Percentiles rank a stretch among this genome's conserved stretches.
Evolutionary conservation across 257 asterid genomes (phyloP).

Genomic region (Nyctanthes arbortristis): DNA sequence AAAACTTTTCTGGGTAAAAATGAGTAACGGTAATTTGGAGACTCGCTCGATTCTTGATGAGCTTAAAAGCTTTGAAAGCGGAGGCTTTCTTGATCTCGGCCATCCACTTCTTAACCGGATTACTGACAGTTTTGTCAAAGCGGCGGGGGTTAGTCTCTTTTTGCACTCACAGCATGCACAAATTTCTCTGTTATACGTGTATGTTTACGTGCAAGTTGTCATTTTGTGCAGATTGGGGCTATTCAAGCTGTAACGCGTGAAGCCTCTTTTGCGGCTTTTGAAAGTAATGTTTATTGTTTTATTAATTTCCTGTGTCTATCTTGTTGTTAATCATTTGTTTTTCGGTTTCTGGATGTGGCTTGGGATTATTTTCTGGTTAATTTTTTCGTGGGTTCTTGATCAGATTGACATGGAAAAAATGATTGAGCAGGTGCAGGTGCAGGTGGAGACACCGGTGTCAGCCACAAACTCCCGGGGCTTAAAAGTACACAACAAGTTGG

Average conservation of each 20-base stretch:
- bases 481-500: slow-evolving; percentile 48
- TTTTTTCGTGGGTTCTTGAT: too few relatives aligned
- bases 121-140: slow-evolving; percentile 77
- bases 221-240: slow-evolving; percentile 74
- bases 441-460: slow-evolving; percentile 39
- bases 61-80: slow-evolving; percentile 52
- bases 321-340: background rate
- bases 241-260: slow-evolving; percentile 86
- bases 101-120: slow-evolving; percentile 88
- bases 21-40: slow-evolving; percentile 62
- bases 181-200: background rate
- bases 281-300: slow-evolving; percentile 48
- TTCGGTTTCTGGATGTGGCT: background rate
- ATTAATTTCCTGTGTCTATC: background rate
- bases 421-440: slow-evolving; percentile 58
- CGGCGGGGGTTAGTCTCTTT: slow-evolving; percentile 63
- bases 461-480: too few relatives aligned
- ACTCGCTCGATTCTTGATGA: slow-evolving; percentile 70
- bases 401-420: too few relatives aligned
- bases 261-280: slow-evolving; percentile 70
- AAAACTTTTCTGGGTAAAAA: slow-evolving; percentile 16
- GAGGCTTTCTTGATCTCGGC: slow-evolving; percentile 69
- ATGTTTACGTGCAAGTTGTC: background rate
- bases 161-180: background rate
- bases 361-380: too few relatives aligned